A percentile compares a stretch with the other conserved stretches of the same genome.
Conservation (phyloP, 352 stramenopile species). For the Globisporangium middletonii region DNA sequence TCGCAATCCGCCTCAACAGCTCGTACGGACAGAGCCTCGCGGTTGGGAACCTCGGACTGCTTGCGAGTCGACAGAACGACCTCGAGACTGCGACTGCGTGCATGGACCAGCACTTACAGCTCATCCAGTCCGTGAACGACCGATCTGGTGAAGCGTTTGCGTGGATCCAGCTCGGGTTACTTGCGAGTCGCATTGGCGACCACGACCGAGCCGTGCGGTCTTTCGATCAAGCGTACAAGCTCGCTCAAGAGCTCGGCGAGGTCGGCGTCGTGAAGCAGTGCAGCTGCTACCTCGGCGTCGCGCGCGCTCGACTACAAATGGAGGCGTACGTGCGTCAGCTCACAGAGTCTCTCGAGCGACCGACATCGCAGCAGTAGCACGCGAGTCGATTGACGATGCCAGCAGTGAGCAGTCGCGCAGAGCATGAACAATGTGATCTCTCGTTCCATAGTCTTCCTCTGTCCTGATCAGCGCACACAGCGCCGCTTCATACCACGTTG, state of each 20-base stretch:
- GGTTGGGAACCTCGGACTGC: conserved; percentile 81
- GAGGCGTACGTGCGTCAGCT: conserved; percentile 47
- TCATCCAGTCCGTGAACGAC: conserved; percentile 83
- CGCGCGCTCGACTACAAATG: conserved; percentile 65
- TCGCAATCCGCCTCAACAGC: conserved; percentile 83
- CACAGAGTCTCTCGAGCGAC: conserved; percentile 13
- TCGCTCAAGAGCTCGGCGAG: conserved; percentile 64
- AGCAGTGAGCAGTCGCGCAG: neutral
- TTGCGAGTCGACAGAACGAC: conserved; percentile 83
- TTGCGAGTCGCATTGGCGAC: conserved; percentile 50
- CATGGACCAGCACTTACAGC: conserved; percentile 88
- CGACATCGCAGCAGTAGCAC: no score
- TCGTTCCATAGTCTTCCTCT: conserved; percentile 2
- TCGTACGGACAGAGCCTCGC: conserved; percentile 81
- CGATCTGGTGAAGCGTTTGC: conserved; percentile 70
- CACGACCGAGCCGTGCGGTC: conserved; percentile 64
- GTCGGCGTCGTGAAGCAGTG: conserved; percentile 67
- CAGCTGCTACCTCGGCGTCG: conserved; percentile 75
- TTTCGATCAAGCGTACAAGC: conserved; percentile 75
- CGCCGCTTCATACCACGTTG: conserved; percentile 6
- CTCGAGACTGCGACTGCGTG: conserved; percentile 70
- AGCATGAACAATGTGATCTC: neutral
- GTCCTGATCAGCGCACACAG: neutral
- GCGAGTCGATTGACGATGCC: no score
- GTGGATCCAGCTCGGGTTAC: conserved; percentile 81